Percentiles rank a stretch among this genome's conserved stretches.
phyloP scores from a whole-genome alignment of 495 filamentous ascomycete genomes.

The Hypoxylon intermedium region DNA sequence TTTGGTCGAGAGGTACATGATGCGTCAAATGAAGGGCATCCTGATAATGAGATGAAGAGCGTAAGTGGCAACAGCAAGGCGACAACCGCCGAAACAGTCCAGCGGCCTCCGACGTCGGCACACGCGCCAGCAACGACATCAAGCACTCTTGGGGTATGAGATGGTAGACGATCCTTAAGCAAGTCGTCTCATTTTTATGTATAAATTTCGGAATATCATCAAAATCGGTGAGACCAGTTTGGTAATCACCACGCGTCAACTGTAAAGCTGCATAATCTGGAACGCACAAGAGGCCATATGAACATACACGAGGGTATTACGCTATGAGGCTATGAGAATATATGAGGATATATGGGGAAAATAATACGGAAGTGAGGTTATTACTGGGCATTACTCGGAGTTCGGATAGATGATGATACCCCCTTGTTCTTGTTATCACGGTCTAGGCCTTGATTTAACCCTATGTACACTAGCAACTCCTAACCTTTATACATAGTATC shows the following conservation, averaged over 20 bases:
- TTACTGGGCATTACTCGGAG: constrained; percentile 1
- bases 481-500: too few relatives aligned
- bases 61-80: neutral
- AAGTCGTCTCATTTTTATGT: neutral
- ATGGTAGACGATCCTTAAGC: neutral
- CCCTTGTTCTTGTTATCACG: constrained; percentile 4
- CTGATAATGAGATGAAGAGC: constrained; percentile 1
- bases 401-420: constrained; percentile 22
- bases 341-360: neutral
- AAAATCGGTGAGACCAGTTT: neutral
- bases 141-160: neutral
- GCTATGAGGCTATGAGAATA: too few relatives aligned
- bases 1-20: neutral
- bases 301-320: neutral
- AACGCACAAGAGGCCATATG: neutral
- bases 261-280: neutral
- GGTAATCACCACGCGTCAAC: neutral
- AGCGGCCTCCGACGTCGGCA: neutral
- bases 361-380: neutral
- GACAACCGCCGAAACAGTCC: neutral
- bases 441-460: neutral
- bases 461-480: too few relatives aligned
- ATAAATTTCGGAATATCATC: neutral
- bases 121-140: neutral
- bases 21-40: constrained; percentile 1